Evolutionary conservation across 2,329 filamentous ascomycete genomes (phyloP), one percentile per base, ranked within the genome.

Genomic region (Fusarium sp.): DNA sequence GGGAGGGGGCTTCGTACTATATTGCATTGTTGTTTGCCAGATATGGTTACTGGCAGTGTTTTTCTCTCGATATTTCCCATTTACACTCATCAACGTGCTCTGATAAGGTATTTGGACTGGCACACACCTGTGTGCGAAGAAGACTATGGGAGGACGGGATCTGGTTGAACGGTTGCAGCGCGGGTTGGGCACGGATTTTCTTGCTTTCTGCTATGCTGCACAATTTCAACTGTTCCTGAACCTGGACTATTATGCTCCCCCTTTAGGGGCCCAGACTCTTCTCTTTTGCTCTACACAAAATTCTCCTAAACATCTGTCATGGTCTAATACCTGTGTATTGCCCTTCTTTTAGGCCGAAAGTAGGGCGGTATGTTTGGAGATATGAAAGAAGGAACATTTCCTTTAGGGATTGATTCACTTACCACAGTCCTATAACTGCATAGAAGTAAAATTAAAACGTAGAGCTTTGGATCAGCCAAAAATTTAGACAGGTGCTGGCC

Each of bases 171-270:
- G 65, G 68, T 51, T 67, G 71, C 72, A 74, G 71, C 69, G 63
- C 65, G 69, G 67, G 66, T 69, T 57, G 58, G 67, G 71, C 67
- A 72, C 65, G 62, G 70, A 71, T 64, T 71, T 65, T 72, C 57
- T 70, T 74, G 72, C 70, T 74, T 74, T 74, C 72, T 74, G 72
- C 69, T 72, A 65, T 75, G 72, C 71, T 75, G 67, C 73, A 71
- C 67, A 72, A 74, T 72, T 56, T 64, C 71, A 74, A 67, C 72
- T 67, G 66, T 67, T 64, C 72, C 72, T 63, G 60, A 36, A 42
- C 62, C 63, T 70, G 61, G 50, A 49, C 50, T 62, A 57, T 37
- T 54, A 31, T 62, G 58, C 51, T 50, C 52, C 56, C 60, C 50
- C 53, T 59, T 61, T 44, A 37, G 46, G 54, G 51, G 40, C 63